Percentiles rank a stretch among this genome's conserved stretches.
These are phyloP conservation scores for Desmodesmus armatus DNA, from an alignment of 139 green algal genomes.

Conservation along the genomic window DNA sequence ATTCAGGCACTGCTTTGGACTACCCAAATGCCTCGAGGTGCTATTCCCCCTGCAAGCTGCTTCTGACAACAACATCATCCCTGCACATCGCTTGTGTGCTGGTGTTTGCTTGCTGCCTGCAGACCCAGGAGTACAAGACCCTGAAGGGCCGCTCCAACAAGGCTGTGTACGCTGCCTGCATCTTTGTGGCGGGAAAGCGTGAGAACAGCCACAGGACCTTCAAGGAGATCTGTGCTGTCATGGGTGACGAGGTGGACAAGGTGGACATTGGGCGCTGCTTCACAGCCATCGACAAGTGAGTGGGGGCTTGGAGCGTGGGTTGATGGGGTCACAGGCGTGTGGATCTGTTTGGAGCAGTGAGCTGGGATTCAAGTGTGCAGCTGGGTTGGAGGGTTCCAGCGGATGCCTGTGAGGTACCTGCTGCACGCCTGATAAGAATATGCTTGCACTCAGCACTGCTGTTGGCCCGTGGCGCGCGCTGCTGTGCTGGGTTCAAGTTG, in stretches of 20 bases:
- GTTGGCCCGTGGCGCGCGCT: background rate
- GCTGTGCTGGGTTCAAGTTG: too few species aligned
- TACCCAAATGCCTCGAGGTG: too few species aligned
- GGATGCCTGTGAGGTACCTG: too few species aligned
- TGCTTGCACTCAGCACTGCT: too few species aligned
- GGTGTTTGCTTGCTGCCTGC: constrained; percentile 48
- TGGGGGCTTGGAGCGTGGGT: too few species aligned
- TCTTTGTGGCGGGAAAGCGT: constrained; percentile 90
- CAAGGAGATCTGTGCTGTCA: constrained; percentile 85
- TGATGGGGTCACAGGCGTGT: background rate
- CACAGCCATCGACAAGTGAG: constrained; percentile 53
- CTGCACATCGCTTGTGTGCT: too few species aligned
- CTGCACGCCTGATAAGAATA: too few species aligned
- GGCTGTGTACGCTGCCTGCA: constrained; percentile 85
- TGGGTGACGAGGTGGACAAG: constrained; percentile 74
- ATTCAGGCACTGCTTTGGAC: too few species aligned
- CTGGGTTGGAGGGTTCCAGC: too few species aligned
- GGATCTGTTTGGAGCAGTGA: background rate
- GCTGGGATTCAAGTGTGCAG: too few species aligned
- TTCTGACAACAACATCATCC: too few species aligned
- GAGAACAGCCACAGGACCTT: constrained; percentile 84
- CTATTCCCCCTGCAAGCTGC: too few species aligned
- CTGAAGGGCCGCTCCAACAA: constrained; percentile 67
- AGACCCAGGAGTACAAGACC: constrained; percentile 63
- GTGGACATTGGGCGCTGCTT: constrained; percentile 83